A percentile compares a stretch with the other conserved stretches of the same genome.
Evolutionary conservation across 345 rosid genomes (phyloP).

Genomic region (Gossypium longicalyx): DNA sequence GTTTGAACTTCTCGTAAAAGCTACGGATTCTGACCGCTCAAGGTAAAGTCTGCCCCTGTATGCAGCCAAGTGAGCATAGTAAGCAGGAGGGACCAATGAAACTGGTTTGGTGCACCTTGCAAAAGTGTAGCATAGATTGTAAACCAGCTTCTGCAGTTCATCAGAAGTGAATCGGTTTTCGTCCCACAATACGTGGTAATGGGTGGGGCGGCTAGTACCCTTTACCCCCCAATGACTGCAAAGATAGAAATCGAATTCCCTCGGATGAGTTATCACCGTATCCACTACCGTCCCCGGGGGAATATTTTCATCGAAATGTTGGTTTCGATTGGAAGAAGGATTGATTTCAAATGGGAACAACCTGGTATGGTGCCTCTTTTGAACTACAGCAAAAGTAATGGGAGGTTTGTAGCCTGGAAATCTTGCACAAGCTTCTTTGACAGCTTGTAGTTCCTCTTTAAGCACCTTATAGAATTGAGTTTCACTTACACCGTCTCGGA

Average conservation of each 20-base stretch:
- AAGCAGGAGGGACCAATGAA: conserved; percentile 88
- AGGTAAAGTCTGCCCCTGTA: conserved; percentile 91
- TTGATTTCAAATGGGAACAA: conserved; percentile 55
- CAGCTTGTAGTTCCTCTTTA: conserved; percentile 67
- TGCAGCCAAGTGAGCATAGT: conserved; percentile 93
- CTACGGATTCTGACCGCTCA: conserved; percentile 53
- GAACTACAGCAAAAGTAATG: conserved; percentile 82
- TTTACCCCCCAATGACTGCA: conserved; percentile 94
- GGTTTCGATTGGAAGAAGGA: conserved; percentile 27
- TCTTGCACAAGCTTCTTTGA: conserved; percentile 58
- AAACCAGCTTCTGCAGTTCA: conserved; percentile 81
- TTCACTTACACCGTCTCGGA: conserved; percentile 92
- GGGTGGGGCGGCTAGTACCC: conserved; percentile 94
- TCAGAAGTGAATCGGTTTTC: conserved; percentile 90
- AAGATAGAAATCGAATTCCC: conserved; percentile 85
- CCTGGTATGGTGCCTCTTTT: conserved; percentile 91
- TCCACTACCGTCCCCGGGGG: conserved; percentile 95
- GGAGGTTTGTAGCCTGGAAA: conserved; percentile 59
- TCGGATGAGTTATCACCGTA: conserved; percentile 81
- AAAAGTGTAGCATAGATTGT: conserved; percentile 82
- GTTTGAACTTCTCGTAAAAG: conserved; percentile 33
- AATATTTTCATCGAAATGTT: conserved; percentile 51
- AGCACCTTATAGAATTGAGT: conserved; percentile 83
- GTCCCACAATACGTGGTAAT: conserved; percentile 80
- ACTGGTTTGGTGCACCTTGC: conserved; percentile 93